Base-by-base conservation (phyloP, 2,329 filamentous ascomycete genomes). In the Xylaria sp. region DNA sequence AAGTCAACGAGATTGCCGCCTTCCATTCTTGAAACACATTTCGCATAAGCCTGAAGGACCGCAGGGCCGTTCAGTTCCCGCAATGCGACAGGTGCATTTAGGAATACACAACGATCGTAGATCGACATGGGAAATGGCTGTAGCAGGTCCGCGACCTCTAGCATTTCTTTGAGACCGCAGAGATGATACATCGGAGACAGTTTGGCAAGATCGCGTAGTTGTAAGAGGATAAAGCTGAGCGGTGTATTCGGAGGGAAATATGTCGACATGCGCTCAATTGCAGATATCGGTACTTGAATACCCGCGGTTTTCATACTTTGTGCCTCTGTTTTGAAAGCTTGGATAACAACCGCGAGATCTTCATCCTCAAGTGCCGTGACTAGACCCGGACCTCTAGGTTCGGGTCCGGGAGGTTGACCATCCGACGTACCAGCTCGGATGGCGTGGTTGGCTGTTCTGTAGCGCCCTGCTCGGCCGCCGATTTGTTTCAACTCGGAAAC, bases 401-500 rank as follows among this genome's bases (percentile, higher is more conserved):
- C 66, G 58, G 68, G 58, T 29, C 72, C 44, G 1, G 70, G 69
- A 47, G 51, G 72, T 69, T 71, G 60, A 55, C 54, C 60, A 50
- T 70, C 65, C n/a, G 62, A 65, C 9, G 65, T 51, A 10, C 66
- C 72, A 23, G 71, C 54, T 27, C 77, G 66, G 57, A 81, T 80
- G 32, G 86, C 84, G 76, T 92, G 85, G 32, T 85, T 83, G 2
- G 93, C 93, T 32, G 91, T 91, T 65, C 91, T 90, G 80, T 91
- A 99, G 54, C 96, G 91, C 32, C 96, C 96, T 13, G 96, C 96
- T 72, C 96, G 90, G 21, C 96, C 96, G 59, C 90, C 96, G 76
- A 99, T 99, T 78, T 99, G 96, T 80, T 97, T 98, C 75, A 98
- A 86, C 73, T 98, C 93, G 0, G 94, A 91, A 2, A 92, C 84